Percentiles rank a stretch among this genome's conserved stretches.
These are phyloP conservation scores for Naganishia vaughanmartiniae DNA, from an alignment of 768 basidiomycete species.

Conservation along the genomic window DNA sequence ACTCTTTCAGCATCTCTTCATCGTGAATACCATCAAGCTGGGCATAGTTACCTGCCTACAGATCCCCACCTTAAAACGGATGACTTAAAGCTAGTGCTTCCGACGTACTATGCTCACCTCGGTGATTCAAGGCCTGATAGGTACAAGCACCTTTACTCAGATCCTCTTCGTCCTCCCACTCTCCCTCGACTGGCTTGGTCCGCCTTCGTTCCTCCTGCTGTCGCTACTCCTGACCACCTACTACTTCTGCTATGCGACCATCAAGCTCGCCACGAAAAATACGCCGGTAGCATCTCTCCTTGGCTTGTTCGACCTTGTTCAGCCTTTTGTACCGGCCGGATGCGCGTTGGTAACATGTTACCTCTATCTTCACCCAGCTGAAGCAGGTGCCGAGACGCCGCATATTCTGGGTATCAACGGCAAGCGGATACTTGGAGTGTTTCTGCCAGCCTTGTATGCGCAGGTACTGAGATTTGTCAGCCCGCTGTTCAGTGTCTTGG, in stretches of 20 bases:
- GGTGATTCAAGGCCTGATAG: conserved; percentile 22
- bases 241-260: conserved; percentile 50
- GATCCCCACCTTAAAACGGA: not conserved
- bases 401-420: conserved; percentile 18
- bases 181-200: conserved; percentile 49
- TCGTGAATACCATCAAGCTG: too few relatives aligned
- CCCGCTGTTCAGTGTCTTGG: conserved; percentile 51
- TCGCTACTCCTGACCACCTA: conserved; percentile 50
- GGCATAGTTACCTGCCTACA: not conserved
- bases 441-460: conserved; percentile 47
- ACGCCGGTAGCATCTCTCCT: conserved; percentile 46
- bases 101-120: conserved; percentile 21
- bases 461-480: conserved; percentile 44
- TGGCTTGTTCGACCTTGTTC: conserved; percentile 40
- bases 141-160: conserved; percentile 42
- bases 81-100: not conserved
- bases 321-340: conserved; percentile 44
- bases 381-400: not conserved
- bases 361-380: conserved; percentile 48
- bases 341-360: conserved; percentile 43
- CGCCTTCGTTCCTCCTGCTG: conserved; percentile 51
- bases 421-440: conserved; percentile 33
- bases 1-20: too few relatives aligned
- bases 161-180: conserved; percentile 51
- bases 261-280: conserved; percentile 49